Conservation (phyloP, 2,329 filamentous ascomycete species). For the Exophiala dermatitidis region DNA sequence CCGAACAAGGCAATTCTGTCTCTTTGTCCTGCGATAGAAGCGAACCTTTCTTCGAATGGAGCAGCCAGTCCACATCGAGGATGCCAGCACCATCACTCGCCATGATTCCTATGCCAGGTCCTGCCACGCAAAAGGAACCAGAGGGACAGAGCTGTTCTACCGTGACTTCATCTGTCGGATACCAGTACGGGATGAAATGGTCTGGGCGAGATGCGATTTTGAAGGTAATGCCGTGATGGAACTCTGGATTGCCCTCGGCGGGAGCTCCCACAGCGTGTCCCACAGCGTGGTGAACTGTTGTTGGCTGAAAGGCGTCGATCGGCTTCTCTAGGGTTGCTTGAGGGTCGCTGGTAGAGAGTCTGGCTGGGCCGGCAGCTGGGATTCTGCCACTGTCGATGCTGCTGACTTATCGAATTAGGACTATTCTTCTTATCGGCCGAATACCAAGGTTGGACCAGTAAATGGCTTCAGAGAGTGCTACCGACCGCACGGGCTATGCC, state of each 20-base stretch:
- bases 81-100: slow-evolving; percentile 55
- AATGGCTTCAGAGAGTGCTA: no score
- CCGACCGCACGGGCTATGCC: no score
- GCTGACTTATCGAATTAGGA: no score
- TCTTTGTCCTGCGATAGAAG: slow-evolving; percentile 11
- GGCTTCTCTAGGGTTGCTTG: not conserved
- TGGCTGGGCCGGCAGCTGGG: not conserved
- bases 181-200: not conserved
- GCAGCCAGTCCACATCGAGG: slow-evolving; percentile 87
- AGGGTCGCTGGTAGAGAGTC: not conserved
- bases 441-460: no score
- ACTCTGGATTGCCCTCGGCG: slow-evolving; percentile 6
- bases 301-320: not conserved
- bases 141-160: not conserved
- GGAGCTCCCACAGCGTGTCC: not conserved
- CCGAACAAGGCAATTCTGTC: not conserved
- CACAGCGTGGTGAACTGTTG: not conserved
- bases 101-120: slow-evolving; percentile 7
- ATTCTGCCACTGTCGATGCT: not conserved
- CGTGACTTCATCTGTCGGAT: not conserved
- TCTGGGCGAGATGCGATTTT: not conserved
- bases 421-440: no score
- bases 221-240: slow-evolving; percentile 2
- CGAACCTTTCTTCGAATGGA: slow-evolving; percentile 74
- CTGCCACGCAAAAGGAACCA: not conserved